Conservation (phyloP, 108 stramenopile species). For the Pseudonitzschia multiseries region DNA sequence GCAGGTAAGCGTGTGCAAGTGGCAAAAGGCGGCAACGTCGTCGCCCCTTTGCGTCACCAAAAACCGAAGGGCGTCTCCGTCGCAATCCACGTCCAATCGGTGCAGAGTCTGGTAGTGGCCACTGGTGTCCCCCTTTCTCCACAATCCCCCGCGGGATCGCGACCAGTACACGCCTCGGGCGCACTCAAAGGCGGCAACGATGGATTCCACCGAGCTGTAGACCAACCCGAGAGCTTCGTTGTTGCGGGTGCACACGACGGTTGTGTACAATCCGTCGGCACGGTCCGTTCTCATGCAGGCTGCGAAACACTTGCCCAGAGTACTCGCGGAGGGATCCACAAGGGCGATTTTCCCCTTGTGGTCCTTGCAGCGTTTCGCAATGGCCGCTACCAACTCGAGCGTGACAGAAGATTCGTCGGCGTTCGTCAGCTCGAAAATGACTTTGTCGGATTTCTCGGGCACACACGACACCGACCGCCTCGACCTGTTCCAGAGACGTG, state of each 20-base stretch:
- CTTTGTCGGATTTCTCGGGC: conserved; percentile 35
- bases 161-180: conserved; percentile 95
- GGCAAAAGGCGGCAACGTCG: conserved; percentile 78
- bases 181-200: conserved; percentile 77
- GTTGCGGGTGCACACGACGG: conserved; percentile 90
- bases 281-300: conserved; percentile 87
- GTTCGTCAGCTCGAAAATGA: conserved; percentile 29
- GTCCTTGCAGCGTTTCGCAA: conserved; percentile 53
- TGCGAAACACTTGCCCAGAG: conserved; percentile 62
- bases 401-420: background rate
- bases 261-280: conserved; percentile 87
- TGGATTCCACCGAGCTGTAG: conserved; percentile 86
- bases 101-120: conserved; percentile 92
- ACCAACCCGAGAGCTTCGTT: conserved; percentile 90
- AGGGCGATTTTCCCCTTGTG: conserved; percentile 55
- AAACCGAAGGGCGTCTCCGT: conserved; percentile 93
- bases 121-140: conserved; percentile 94
- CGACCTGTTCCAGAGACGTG: conserved; percentile 15
- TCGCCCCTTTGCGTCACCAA: conserved; percentile 89
- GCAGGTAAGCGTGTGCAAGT: conserved; percentile 86
- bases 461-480: conserved; percentile 20
- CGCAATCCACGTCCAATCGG: conserved; percentile 89
- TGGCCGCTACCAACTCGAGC: conserved; percentile 15
- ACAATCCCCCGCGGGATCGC: conserved; percentile 80
- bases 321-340: conserved; percentile 64